Base-by-base conservation (phyloP, 2,329 filamentous ascomycete species). In the Fusarium decemcellulare region DNA sequence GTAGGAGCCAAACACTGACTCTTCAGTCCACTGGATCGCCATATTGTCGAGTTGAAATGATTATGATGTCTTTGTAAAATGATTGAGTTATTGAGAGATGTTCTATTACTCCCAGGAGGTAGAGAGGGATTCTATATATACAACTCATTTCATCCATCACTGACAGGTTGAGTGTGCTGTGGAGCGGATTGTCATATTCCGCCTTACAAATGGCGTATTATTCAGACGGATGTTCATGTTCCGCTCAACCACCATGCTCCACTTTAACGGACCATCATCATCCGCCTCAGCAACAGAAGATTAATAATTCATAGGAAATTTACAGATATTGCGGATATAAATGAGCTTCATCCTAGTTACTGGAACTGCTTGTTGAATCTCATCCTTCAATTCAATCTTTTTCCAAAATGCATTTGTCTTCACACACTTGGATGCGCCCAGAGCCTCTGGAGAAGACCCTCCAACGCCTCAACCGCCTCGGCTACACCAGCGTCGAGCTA, bases 381-480 rank as follows among this genome's bases (percentile, higher is more conserved):
- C 23, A 23, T 23, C 23, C 3, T 23, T 4, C 34, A 39, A 9
- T 30, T 30, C 8, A 23, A 34, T 2, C 32, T 0, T 29, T 6
- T 6, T 27, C 36, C 18, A 29, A 5, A 12, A 72, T 72, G 70
- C 70, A 72, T 59, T 42, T 71, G 2, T 68, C 59, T 43, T 57
- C 70, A 12, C 70, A 72, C 34, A 72, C 61, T 4, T 72, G 67
- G 70, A 72, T 72, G 70, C 65, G 70, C 9, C 62, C 65, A 8
- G 67, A 71, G 40, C 46, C 65, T 10, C 56, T 72, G 0, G 67
- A 71, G 10, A 54, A 47, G n/a, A 72, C 67, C 9, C 59, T 72
- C 1, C 18, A 67, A 4, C 63, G 67, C 0, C 67, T 71, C 12
- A 54, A 15, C 10, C 40, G 18, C 16, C 55, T 71, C 15, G 59